Evolutionary conservation across 768 basidiomycete species (phyloP).

Genomic region (Leccinum arenicola): DNA sequence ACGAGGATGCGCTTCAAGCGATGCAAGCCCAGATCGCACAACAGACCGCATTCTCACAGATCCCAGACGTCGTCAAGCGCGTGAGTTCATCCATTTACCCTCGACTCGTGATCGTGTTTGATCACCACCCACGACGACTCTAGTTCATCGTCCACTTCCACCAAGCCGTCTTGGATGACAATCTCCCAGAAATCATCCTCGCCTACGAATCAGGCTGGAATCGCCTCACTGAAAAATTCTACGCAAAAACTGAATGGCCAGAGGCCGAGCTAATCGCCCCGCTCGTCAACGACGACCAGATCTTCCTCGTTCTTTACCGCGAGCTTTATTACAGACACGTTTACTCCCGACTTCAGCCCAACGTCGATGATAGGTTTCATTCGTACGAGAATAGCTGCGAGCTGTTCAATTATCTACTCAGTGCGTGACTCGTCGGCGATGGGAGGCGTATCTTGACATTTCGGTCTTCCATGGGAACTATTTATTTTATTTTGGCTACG

Average conservation of each 20-base stretch:
- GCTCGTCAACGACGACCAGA: constrained; percentile 91
- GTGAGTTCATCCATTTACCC: constrained; percentile 40
- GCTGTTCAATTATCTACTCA: constrained; percentile 95
- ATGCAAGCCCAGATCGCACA: constrained; percentile 85
- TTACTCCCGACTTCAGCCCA: constrained; percentile 91
- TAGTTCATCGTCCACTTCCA: constrained; percentile 96
- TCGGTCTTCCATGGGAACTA: not conserved
- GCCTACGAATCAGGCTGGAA: constrained; percentile 99
- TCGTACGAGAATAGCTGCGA: constrained; percentile 98
- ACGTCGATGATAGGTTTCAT: constrained; percentile 97
- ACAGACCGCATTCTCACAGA: constrained; percentile 75
- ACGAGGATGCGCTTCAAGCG: constrained; percentile 65
- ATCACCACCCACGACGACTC: not conserved
- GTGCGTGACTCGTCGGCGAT: constrained; percentile 38
- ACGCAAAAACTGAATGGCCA: constrained; percentile 93
- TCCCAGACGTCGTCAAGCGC: constrained; percentile 87
- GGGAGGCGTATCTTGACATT: not conserved
- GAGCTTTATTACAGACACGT: constrained; percentile 96
- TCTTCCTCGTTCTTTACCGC: constrained; percentile 95
- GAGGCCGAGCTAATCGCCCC: constrained; percentile 95
- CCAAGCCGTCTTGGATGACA: constrained; percentile 88
- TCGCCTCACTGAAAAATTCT: constrained; percentile 94
- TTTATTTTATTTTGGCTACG: not conserved
- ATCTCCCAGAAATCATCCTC: constrained; percentile 84
- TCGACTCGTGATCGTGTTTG: not conserved